phyloP scores from a whole-genome alignment of 1,284 basidiomycete species.

The Boletus albobrunnescens region DNA sequence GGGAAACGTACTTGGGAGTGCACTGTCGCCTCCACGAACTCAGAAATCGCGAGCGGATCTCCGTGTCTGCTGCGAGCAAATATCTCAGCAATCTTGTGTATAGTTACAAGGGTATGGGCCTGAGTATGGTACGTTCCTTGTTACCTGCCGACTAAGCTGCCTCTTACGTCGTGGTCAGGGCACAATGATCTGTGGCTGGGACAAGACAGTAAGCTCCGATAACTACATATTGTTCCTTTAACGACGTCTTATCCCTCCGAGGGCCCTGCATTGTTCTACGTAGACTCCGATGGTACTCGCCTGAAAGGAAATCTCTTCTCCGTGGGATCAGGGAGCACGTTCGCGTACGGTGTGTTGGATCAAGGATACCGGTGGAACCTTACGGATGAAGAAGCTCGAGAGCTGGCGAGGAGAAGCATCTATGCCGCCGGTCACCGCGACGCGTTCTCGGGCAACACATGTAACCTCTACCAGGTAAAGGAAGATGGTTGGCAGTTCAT shows the following conservation, averaged over 20 bases:
- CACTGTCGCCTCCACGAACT: constrained; percentile 97
- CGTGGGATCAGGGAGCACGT: constrained; percentile 97
- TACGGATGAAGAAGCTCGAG: constrained; percentile 90
- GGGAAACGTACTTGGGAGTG: constrained; percentile 99
- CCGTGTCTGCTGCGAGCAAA: constrained; percentile 97
- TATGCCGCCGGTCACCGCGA: constrained; percentile 97
- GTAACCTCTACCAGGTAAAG: constrained; percentile 95
- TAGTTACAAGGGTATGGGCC: constrained; percentile 97
- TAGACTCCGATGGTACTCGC: constrained; percentile 95
- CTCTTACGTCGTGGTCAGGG: constrained; percentile 51
- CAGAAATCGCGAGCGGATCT: constrained; percentile 95
- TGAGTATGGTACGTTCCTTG: constrained; percentile 81
- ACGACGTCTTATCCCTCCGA: constrained; percentile 28
- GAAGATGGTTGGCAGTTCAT: constrained; percentile 93
- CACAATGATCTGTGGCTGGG: constrained; percentile 99
- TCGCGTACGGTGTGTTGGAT: constrained; percentile 97
- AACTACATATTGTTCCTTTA: constrained; percentile 1
- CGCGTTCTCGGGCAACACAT: constrained; percentile 95
- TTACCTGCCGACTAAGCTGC: not conserved
- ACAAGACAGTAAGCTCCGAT: constrained; percentile 78
- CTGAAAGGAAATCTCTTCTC: constrained; percentile 97
- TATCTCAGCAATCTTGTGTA: constrained; percentile 97
- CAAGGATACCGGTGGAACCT: constrained; percentile 96
- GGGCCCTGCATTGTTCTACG: constrained; percentile 97
- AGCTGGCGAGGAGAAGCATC: constrained; percentile 91